A percentile compares a stretch with the other conserved stretches of the same genome.
phyloP scores from a whole-genome alignment of 2,329 filamentous ascomycete genomes.

The Diaporthe vaccinii region DNA sequence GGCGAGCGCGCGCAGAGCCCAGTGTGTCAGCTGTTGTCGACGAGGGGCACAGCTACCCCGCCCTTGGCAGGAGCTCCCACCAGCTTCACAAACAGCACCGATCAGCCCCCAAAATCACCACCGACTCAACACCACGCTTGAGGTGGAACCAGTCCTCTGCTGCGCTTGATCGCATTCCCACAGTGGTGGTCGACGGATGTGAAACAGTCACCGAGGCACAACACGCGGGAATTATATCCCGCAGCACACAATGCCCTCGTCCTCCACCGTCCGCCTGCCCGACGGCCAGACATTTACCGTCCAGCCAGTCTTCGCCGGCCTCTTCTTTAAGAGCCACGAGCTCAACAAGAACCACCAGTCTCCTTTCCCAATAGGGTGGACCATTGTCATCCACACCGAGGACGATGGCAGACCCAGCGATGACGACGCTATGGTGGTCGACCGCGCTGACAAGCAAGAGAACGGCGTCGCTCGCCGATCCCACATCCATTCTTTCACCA shows the following conservation, averaged over 20 bases:
- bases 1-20: not conserved
- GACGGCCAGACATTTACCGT: slow-evolving; percentile 89
- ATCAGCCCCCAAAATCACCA: not conserved
- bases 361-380: slow-evolving; percentile 89
- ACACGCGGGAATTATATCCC: not conserved
- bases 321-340: slow-evolving; percentile 89
- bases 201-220: not conserved
- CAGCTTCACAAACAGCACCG: not conserved
- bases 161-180: no score
- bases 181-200: not conserved
- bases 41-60: not conserved
- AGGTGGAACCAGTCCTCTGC: no score
- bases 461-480: slow-evolving; percentile 45
- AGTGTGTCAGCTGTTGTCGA: not conserved
- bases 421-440: slow-evolving; percentile 40
- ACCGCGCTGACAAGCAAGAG: slow-evolving; percentile 5
- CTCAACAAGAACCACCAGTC: slow-evolving; percentile 73
- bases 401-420: slow-evolving; percentile 51
- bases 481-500: slow-evolving; percentile 75
- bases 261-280: slow-evolving; percentile 76
- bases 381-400: slow-evolving; percentile 84
- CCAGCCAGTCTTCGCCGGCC: slow-evolving; percentile 88
- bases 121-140: not conserved
- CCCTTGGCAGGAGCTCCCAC: not conserved
- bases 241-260: slow-evolving; percentile 27